Evolutionary conservation across 140 eudicot genomes (phyloP).

Genomic region (Stevia rebaudiana): DNA sequence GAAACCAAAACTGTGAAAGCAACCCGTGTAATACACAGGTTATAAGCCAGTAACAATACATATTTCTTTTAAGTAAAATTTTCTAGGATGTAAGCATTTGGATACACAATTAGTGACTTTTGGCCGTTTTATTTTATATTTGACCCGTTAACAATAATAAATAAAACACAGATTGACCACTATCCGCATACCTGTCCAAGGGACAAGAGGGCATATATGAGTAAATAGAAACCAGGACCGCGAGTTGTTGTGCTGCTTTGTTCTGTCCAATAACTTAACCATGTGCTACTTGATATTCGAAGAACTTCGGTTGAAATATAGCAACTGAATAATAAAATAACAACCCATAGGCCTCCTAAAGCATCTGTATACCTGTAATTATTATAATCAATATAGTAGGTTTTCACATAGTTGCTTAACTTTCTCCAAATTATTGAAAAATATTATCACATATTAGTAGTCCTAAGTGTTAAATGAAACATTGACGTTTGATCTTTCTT

Average conservation of each 20-base stretch:
- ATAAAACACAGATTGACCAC: not conserved
- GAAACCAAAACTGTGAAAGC: too few species aligned
- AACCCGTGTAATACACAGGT: too few species aligned
- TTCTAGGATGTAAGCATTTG: not conserved
- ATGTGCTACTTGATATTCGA: slow-evolving; percentile 83
- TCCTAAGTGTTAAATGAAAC: slow-evolving; percentile 5
- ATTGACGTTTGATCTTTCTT: not conserved
- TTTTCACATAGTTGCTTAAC: slow-evolving; percentile 2
- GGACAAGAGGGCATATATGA: slow-evolving; percentile 66
- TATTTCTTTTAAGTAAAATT: not conserved
- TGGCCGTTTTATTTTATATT: not conserved
- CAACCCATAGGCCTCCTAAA: slow-evolving; percentile 87
- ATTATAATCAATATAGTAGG: slow-evolving; percentile 2
- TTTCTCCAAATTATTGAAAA: not conserved
- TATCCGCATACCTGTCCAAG: slow-evolving; percentile 60
- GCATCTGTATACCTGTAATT: slow-evolving; percentile 69
- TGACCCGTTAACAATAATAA: not conserved
- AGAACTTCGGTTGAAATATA: slow-evolving; percentile 67
- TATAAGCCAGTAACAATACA: too few species aligned
- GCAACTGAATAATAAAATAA: slow-evolving; percentile 57
- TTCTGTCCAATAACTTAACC: slow-evolving; percentile 94
- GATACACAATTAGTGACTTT: not conserved
- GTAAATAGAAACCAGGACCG: slow-evolving; percentile 56
- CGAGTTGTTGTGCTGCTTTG: slow-evolving; percentile 39
- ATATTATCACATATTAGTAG: not conserved